Percentiles rank a stretch among this genome's conserved stretches.
These are phyloP conservation scores for Hemisphaericaspora nanyangensis DNA, from an alignment of 805 yeast species.

Conservation along the genomic window DNA sequence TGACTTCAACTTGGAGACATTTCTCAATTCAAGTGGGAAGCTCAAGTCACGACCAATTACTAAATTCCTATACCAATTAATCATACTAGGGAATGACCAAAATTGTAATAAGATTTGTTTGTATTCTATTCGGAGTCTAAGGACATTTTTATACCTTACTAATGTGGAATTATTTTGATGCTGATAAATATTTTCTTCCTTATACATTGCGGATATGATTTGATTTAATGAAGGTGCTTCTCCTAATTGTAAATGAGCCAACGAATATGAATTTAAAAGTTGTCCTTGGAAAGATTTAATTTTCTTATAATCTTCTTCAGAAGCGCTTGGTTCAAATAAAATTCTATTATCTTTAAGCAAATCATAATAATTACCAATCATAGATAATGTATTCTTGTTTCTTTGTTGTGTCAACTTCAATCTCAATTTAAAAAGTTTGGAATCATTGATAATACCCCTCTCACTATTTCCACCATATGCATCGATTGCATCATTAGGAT, in stretches of 20 bases:
- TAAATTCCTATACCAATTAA: slow-evolving; percentile 35
- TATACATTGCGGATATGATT: slow-evolving; percentile 17
- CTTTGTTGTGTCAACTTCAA: slow-evolving; percentile 12
- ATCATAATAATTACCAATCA: slow-evolving; percentile 16
- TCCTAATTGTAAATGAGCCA: slow-evolving; percentile 29
- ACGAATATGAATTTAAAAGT: slow-evolving; percentile 24
- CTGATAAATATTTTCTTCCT: slow-evolving; percentile 16
- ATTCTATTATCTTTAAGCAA: slow-evolving; percentile 25
- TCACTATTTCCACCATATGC: slow-evolving; percentile 25
- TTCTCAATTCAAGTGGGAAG: slow-evolving; percentile 24
- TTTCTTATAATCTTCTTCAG: slow-evolving; percentile 10
- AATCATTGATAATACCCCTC: not conserved
- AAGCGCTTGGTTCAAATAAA: slow-evolving; percentile 36
- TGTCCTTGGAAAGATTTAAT: slow-evolving; percentile 16
- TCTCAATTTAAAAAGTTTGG: slow-evolving; percentile 13
- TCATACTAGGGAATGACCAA: slow-evolving; percentile 39
- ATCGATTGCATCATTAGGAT: slow-evolving; percentile 22
- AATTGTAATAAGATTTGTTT: slow-evolving; percentile 36
- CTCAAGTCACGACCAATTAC: slow-evolving; percentile 33
- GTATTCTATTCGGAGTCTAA: slow-evolving; percentile 37
- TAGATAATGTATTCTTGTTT: slow-evolving; percentile 11
- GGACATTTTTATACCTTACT: slow-evolving; percentile 28
- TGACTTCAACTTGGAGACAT: slow-evolving; percentile 20
- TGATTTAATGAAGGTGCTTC: slow-evolving; percentile 33
- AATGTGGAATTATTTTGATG: slow-evolving; percentile 12